phyloP scores from a whole-genome alignment of 371 early-diverging fungal genomes.

The Basidiobolus heterosporus region DNA sequence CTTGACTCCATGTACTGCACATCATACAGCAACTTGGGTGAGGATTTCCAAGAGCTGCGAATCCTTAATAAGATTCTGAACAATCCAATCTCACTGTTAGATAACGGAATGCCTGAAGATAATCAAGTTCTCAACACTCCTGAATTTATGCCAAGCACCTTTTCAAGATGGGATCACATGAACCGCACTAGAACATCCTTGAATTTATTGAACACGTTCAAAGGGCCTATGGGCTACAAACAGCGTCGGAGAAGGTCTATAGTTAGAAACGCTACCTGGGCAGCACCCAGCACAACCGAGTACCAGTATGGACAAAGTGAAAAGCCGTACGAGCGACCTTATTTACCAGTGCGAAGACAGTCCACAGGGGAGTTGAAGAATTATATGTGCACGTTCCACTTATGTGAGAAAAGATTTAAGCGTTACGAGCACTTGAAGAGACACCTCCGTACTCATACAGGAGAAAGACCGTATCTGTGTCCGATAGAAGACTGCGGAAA shows the following conservation, averaged over 20 bases:
- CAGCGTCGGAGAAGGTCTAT: background rate
- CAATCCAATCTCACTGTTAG: no score
- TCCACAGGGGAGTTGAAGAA: background rate
- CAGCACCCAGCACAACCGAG: background rate
- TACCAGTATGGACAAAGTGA: background rate
- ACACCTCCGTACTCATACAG: slow-evolving; percentile 82
- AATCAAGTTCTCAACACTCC: no score
- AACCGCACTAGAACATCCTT: no score
- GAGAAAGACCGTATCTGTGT: slow-evolving; percentile 79
- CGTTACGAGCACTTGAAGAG: slow-evolving; percentile 69
- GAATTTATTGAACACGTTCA: background rate
- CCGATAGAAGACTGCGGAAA: slow-evolving; percentile 60
- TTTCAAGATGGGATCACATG: no score
- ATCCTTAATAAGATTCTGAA: no score
- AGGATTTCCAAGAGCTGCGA: no score
- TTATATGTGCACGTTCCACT: no score
- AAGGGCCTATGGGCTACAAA: background rate
- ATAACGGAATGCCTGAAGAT: no score
- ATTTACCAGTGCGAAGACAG: background rate
- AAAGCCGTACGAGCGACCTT: background rate
- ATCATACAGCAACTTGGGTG: no score
- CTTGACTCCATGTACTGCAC: no score
- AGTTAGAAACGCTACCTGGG: background rate
- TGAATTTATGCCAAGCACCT: no score
- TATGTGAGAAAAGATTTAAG: slow-evolving; percentile 2